Base-by-base conservation (phyloP, 352 stramenopile species). In the Plasmopara halstedii region DNA sequence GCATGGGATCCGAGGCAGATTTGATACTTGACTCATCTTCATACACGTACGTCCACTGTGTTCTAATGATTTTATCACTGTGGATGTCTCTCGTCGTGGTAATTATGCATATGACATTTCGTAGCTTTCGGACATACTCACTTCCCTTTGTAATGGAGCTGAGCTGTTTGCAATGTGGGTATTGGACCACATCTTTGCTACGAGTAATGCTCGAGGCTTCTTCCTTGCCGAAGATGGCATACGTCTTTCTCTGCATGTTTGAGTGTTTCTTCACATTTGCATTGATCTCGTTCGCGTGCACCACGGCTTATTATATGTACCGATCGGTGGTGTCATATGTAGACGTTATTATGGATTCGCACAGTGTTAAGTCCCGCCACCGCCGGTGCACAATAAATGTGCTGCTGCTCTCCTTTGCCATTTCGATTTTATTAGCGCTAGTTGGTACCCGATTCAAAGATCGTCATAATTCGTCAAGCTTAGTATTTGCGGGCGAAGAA, bases 231-330 rank as follows among this genome's bases (percentile, higher is more conserved):
- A 53, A 82, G 46, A 56, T 73, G 46, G 53, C 70, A 18, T 78
- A 77, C 44, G 57, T 85, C 14, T 56, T 72, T 26, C 83, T 87
- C 45, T 85, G 75, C 37, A 76, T 85, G 42, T 67, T 71, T 43
- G 75, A 87, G 59, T 81, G 72, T 37, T 82, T 85, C 35, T 87
- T 87, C 58, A 85, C 83, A 46, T 85, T 85, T 38, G 75, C 70
- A 31, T 72, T 85, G 55, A 87, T 87, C 38, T 85, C 75, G 21
- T 87, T 87, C 56, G 80, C 75, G 50, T 87, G 75, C 25, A 70
- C 75, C 36, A 83, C 85, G 49, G 75, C 72, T 6, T 87, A 85
- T 58, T 83, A 87, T 43, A 83, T 87, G 73, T 87, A 87, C 51
- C 75, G 75, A 5, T 85, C 72, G 3, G 75, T 87, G 2, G 75